Conservation (phyloP, 345 rosid genomes). For the Camelina laxa region DNA sequence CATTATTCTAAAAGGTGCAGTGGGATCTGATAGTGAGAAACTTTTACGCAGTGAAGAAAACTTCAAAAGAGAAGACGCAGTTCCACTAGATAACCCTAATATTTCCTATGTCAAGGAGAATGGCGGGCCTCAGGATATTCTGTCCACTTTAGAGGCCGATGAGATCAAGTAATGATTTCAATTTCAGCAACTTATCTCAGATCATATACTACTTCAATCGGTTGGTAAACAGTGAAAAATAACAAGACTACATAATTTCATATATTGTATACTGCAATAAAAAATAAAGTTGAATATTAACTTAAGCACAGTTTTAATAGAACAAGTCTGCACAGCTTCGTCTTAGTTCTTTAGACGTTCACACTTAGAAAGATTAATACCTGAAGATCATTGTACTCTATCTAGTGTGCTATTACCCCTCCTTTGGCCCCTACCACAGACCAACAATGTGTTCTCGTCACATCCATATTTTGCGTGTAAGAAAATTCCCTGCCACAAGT, state of each 20-base stretch:
- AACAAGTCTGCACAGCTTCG: slow-evolving; percentile 5
- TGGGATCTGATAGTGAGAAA: slow-evolving; percentile 65
- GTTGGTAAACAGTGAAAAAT: slow-evolving; percentile 21
- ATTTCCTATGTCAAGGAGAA: slow-evolving; percentile 49
- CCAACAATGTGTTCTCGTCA: slow-evolving; percentile 51
- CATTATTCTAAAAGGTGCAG: slow-evolving; percentile 60
- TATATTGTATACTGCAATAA: background rate
- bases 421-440: background rate
- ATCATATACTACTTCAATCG: slow-evolving; percentile 32
- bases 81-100: slow-evolving; percentile 56
- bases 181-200: slow-evolving; percentile 16
- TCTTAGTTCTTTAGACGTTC: slow-evolving; percentile 13
- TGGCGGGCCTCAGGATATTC: slow-evolving; percentile 53
- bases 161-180: slow-evolving; percentile 52
- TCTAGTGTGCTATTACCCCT: slow-evolving; percentile 4
- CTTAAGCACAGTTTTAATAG: slow-evolving; percentile 12
- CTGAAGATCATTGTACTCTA: slow-evolving; percentile 33
- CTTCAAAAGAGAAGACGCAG: slow-evolving; percentile 63
- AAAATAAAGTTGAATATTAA: slow-evolving; percentile 2
- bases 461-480: slow-evolving; percentile 50
- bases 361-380: slow-evolving; percentile 29
- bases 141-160: slow-evolving; percentile 53
- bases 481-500: slow-evolving; percentile 53
- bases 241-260: background rate
- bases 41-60: slow-evolving; percentile 62